Evolutionary conservation across 2,329 filamentous ascomycete species (phyloP).

Genomic region (Magnaporthiopsis rhizophila): DNA sequence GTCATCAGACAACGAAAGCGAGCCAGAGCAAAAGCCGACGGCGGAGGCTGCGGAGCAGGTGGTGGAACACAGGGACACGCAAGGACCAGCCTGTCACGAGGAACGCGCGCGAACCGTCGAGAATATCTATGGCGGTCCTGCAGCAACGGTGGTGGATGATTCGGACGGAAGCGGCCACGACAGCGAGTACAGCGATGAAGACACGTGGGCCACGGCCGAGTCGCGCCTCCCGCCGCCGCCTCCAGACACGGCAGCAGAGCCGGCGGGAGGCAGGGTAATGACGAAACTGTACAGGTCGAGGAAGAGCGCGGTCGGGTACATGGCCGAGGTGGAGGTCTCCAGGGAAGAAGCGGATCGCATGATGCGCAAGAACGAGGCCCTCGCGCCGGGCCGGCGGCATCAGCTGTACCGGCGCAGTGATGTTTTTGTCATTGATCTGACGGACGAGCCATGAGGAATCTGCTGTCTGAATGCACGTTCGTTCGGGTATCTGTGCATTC

Average conservation of each 20-base stretch:
- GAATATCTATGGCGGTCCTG: background rate
- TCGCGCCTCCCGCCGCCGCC: background rate
- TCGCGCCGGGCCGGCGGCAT: background rate
- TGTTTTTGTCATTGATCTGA: slow-evolving; percentile 5
- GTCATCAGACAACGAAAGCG: background rate
- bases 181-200: background rate
- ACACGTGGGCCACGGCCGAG: background rate
- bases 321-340: slow-evolving; percentile 18
- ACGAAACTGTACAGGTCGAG: slow-evolving; percentile 19
- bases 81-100: background rate
- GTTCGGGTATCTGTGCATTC: too few species aligned
- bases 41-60: background rate
- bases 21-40: background rate
- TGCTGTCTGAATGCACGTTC: too few species aligned
- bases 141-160: background rate
- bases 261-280: background rate
- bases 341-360: slow-evolving; percentile 16
- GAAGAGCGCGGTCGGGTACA: slow-evolving; percentile 19
- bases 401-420: slow-evolving; percentile 7
- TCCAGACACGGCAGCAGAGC: background rate
- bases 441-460: background rate
- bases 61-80: too few species aligned
- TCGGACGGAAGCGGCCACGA: background rate
- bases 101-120: too few species aligned
- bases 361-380: slow-evolving; percentile 7